Conservation (phyloP, 495 filamentous ascomycete genomes). For the Hypoxylon fragiforme region DNA sequence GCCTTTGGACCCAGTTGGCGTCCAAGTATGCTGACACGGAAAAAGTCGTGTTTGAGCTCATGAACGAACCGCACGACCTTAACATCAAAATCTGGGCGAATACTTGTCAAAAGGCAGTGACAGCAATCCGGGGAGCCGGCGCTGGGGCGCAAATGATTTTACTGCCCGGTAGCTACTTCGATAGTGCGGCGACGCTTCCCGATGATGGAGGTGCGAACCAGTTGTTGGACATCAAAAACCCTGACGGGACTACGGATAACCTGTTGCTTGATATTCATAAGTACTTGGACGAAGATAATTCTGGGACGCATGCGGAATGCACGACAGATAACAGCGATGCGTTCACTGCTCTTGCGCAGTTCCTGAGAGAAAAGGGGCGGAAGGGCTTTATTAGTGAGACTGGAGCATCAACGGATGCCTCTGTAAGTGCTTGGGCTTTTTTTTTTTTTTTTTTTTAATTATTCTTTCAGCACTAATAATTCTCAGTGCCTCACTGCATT, state of each 20-base stretch:
- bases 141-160: conserved; percentile 59
- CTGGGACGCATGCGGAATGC: conserved; percentile 56
- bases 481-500: conserved; percentile 46
- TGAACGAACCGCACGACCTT: conserved; percentile 64
- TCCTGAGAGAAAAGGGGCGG: conserved; percentile 51
- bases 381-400: conserved; percentile 59
- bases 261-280: conserved; percentile 58
- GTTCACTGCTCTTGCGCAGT: conserved; percentile 53
- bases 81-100: conserved; percentile 54
- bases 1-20: conserved; percentile 61
- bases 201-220: conserved; percentile 48
- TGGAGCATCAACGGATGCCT: conserved; percentile 47
- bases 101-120: conserved; percentile 59
- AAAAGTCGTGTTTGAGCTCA: conserved; percentile 61
- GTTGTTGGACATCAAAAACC: conserved; percentile 58
- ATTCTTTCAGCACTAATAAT: not conserved
- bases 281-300: conserved; percentile 62
- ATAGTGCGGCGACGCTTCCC: conserved; percentile 50
- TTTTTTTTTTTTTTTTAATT: not conserved
- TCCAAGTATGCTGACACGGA: conserved; percentile 52
- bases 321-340: conserved; percentile 54
- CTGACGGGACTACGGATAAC: conserved; percentile 54
- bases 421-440: conserved; percentile 33
- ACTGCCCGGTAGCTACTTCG: conserved; percentile 53
- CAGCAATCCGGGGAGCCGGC: conserved; percentile 60